Evolutionary conservation across 129 eudicot genomes (phyloP).

Genomic region (Deinandra increscens): DNA sequence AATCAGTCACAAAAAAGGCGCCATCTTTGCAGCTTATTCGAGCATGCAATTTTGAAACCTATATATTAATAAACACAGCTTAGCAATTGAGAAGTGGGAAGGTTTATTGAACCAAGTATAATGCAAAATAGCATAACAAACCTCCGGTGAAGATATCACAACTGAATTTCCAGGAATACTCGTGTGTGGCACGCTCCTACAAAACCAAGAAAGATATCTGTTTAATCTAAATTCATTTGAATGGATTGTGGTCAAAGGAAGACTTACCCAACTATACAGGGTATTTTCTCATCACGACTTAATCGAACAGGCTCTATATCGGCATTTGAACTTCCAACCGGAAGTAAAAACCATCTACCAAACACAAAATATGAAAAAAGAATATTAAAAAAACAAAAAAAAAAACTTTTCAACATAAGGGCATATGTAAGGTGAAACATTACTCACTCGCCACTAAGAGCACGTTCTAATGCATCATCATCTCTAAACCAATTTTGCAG

Average conservation of each 20-base stretch:
- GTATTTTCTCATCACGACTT: conserved; percentile 68
- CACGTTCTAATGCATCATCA: conserved; percentile 96
- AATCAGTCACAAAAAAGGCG: conserved; percentile 77
- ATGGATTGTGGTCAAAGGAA: not conserved
- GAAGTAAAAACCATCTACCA: conserved; percentile 85
- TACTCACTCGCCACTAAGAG: conserved; percentile 84
- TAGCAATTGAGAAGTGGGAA: conserved; percentile 3
- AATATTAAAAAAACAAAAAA: not conserved
- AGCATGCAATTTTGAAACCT: conserved; percentile 88
- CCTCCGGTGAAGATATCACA: conserved; percentile 73
- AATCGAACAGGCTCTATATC: conserved; percentile 50
- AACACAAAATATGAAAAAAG: not conserved
- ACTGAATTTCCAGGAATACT: conserved; percentile 63
- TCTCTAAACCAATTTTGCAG: conserved; percentile 80
- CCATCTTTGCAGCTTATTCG: conserved; percentile 80
- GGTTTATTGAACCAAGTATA: not conserved
- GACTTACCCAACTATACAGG: conserved; percentile 75
- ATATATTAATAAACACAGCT: conserved; percentile 7
- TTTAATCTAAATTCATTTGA: conserved; percentile 6
- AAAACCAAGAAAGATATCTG: conserved; percentile 17
- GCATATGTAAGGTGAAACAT: conserved; percentile 7
- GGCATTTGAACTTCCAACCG: conserved; percentile 50
- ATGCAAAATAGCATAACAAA: conserved; percentile 21
- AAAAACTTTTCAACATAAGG: not conserved
- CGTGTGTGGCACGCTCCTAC: conserved; percentile 66